Evolutionary conservation across 164 flowering plant species (phyloP), one percentile per base, ranked within the genome.

Genomic region (Vitis rupestris): DNA sequence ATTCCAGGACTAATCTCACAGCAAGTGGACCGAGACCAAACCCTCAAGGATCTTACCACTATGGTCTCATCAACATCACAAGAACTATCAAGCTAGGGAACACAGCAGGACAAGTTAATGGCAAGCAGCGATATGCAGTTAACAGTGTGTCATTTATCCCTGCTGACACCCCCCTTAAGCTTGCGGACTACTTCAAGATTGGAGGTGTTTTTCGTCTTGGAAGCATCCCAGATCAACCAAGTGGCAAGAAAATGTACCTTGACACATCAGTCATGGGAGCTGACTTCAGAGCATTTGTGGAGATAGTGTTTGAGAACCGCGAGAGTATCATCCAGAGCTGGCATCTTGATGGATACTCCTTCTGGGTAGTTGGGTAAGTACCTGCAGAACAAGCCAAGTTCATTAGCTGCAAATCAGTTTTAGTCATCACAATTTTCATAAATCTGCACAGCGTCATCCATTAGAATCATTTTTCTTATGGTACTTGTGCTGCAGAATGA

Each of bases 31-130:
- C 98, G 15, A 83, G 97, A 47, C 97, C 97, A 0, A 94, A 92
- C 73, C 97, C 98, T 19, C 98, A 94, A 72, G 98, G 98, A 12
- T 90, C 98, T 2, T 92, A 89, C 86, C 95, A 88, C 78, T 90
- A 92, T 70, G 97, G 97, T 3, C 72, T 61, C 1, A 82, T 92
- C 64, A 84, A 80, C 65, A 63, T 79, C 30, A 69, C 80, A 3
- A 77, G 94, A 62, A 92, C 94, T 8, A 85, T 94, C 57, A 76
- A 57, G 66, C 81, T 90, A 4, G 78, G 61, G 10, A 90, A 71
- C 66, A 77, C 88, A 6, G 88, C 94, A 1, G 89, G 76, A 11
- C 74, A 8, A 9, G 75, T 92, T 4, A 66, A 78, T 53, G 78
- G 88, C 48, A 89, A 83, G 74, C 93, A 87, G 58, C 80, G 97